Evolutionary conservation across 2,329 filamentous ascomycete genomes (phyloP), one percentile per base, ranked within the genome.

Genomic region (Colletotrichum musicola): DNA sequence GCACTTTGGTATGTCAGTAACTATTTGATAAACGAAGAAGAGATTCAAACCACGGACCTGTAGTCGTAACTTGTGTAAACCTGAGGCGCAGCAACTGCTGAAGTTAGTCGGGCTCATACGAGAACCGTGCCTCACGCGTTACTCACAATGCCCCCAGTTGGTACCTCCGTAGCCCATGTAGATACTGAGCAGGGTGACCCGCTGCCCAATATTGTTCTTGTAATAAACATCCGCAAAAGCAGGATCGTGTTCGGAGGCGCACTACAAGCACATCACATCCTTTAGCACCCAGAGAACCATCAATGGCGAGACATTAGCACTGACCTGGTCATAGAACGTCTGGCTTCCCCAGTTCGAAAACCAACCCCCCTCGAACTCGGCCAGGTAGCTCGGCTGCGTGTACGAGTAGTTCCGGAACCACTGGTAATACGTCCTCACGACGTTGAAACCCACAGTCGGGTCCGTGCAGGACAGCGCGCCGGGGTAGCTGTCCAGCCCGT

Each of bases 121-220:
- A n/a, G 12, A 5, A 6, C 2, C 12, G 16, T 4, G 6, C 27
- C 1, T 35, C 7, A 13, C 2, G 10, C 14, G 16, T 3, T 5
- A 55, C 65, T 68, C 18, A 71, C 56, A 18, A 70, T 94, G 94
- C 0, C 93, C 93, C 93, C 92, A 95, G 75, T 95, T 96, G 0
- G 93, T 95, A 6, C 93, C 93, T 16, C 93, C 93, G 72, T 86
- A 93, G 1, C 86, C 90, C 93, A 95, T 95, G 77, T 94, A 95
- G 1, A 93, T 75, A 72, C 90, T 94, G 65, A 94, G 82, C 12
- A 95, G 87, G 0, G 87, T 89, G 3, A 90, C 86, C 0, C 89
- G 90, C 22, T 90, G 87, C 47, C 88, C 88, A 59, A 90, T 88
- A 58, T 89, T 84, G 72, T 94, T 93, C 84, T 95, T 95, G 78